Conservation (phyloP, 1,139 yeast species). For the Hanseniaspora sp. region DNA sequence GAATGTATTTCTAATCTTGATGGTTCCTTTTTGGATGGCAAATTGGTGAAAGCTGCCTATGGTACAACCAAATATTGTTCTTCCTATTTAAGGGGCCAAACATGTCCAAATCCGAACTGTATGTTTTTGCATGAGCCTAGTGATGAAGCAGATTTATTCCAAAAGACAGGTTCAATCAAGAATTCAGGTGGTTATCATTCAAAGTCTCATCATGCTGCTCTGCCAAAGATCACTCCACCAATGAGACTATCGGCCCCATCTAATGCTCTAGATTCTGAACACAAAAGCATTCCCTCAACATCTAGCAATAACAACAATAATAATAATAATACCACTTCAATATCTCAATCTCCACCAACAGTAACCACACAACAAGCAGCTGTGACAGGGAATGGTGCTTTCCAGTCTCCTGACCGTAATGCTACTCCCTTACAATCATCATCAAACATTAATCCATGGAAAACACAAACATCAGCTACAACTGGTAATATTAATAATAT, state of each 20-base stretch:
- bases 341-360: constrained; percentile 8
- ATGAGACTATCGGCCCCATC: constrained; percentile 40
- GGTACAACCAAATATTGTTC: constrained; percentile 98
- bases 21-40: constrained; percentile 88
- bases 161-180: constrained; percentile 36
- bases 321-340: neutral
- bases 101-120: constrained; percentile 97
- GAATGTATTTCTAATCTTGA: constrained; percentile 87
- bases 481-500: too few species aligned
- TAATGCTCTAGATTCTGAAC: constrained; percentile 16
- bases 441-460: neutral
- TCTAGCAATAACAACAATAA: neutral
- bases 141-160: constrained; percentile 94
- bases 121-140: constrained; percentile 99
- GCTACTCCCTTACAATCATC: neutral
- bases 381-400: too few species aligned
- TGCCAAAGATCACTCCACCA: constrained; percentile 32
- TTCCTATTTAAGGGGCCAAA: constrained; percentile 83
- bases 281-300: constrained; percentile 1
- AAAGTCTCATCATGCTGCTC: constrained; percentile 15
- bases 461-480: neutral
- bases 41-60: constrained; percentile 80
- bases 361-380: neutral
- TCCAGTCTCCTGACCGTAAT: neutral
- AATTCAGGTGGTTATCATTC: constrained; percentile 7